Conservation (phyloP, 139 green algal species). For the Coelastrella sp. region DNA sequence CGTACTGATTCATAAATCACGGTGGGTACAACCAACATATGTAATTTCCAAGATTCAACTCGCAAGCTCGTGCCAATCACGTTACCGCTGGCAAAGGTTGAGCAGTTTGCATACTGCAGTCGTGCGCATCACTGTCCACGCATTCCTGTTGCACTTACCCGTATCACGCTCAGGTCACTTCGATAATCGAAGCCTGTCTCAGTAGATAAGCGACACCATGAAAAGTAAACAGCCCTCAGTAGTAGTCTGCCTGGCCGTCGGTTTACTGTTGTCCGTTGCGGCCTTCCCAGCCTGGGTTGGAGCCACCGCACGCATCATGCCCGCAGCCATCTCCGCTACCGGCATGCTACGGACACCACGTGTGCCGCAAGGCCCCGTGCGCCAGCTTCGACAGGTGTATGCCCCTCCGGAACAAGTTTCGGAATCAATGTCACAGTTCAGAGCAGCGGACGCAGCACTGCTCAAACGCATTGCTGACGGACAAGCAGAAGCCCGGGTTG, state of each 20-base stretch:
- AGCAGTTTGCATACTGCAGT: no score
- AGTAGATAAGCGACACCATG: neutral
- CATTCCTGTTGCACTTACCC: no score
- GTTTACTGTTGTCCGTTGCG: neutral
- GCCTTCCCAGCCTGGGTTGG: neutral
- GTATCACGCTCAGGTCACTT: no score
- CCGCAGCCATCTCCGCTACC: neutral
- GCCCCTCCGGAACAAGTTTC: neutral
- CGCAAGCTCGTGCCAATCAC: no score
- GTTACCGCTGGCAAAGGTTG: no score
- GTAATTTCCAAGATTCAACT: no score
- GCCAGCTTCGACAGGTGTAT: neutral
- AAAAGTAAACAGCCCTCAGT: neutral
- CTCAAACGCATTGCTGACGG: neutral
- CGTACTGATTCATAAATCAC: no score
- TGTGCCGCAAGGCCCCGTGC: neutral
- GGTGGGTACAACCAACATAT: no score
- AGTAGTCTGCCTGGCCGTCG: neutral
- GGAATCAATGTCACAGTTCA: neutral
- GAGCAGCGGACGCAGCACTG: neutral
- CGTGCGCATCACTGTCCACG: no score
- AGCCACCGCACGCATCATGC: neutral
- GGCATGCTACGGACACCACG: neutral
- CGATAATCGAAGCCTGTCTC: neutral
- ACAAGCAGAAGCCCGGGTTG: neutral